Percentiles rank a stretch among this genome's conserved stretches.
phyloP scores from a whole-genome alignment of 331 rosid species.

The Erythrophleum ivorense region DNA sequence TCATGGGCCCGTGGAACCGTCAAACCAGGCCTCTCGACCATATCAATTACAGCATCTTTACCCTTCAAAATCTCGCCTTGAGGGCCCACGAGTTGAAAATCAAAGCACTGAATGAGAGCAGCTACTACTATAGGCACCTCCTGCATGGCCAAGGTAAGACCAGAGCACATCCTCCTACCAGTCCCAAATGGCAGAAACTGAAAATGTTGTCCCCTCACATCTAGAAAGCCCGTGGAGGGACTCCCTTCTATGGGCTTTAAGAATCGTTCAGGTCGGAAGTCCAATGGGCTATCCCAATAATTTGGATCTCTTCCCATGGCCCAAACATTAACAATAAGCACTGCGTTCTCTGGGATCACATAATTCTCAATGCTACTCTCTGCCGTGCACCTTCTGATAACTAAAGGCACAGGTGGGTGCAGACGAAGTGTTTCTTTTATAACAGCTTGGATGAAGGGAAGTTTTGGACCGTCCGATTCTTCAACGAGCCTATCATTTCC shows the following conservation, averaged over 20 bases:
- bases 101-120: slow-evolving; percentile 45
- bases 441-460: slow-evolving; percentile 63
- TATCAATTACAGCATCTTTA: background rate
- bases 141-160: slow-evolving; percentile 27
- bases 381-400: slow-evolving; percentile 43
- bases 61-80: background rate
- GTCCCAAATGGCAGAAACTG: slow-evolving; percentile 52
- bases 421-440: slow-evolving; percentile 56
- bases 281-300: slow-evolving; percentile 36
- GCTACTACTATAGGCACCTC: slow-evolving; percentile 36
- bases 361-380: slow-evolving; percentile 43
- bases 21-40: slow-evolving; percentile 42
- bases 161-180: slow-evolving; percentile 54
- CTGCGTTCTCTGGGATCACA: slow-evolving; percentile 20
- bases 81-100: slow-evolving; percentile 27
- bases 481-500: slow-evolving; percentile 29
- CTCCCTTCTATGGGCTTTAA: background rate
- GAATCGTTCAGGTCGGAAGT: slow-evolving; percentile 38
- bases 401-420: slow-evolving; percentile 53
- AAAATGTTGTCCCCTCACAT: slow-evolving; percentile 48
- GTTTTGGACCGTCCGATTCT: slow-evolving; percentile 49
- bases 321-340: slow-evolving; percentile 43
- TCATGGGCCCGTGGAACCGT: slow-evolving; percentile 40
- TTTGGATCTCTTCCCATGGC: slow-evolving; percentile 43
- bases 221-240: background rate